Evolutionary conservation across 306 rosid genomes (phyloP), one percentile per base, ranked within the genome.

Genomic region (Gynostemma pentaphyllum): DNA sequence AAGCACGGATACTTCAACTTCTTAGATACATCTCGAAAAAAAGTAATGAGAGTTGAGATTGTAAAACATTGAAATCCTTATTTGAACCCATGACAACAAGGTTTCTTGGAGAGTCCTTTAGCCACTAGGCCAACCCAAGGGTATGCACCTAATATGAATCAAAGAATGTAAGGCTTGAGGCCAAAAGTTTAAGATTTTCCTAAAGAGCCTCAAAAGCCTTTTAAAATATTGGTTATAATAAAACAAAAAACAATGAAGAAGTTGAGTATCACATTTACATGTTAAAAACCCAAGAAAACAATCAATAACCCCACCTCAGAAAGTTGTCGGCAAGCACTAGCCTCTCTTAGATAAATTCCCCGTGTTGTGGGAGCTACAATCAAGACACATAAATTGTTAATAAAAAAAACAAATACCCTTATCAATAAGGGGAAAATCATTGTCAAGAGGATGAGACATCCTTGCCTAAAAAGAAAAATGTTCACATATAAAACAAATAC

Each of bases 301-400:
- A 64, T 67, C n/a, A 72, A 71, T 37, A 64, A 49, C 72, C 81
- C 74, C 68, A 92, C 99, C 99, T 92, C 99, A 15, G 88, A 80
- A 63, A 79, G 71, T 61, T 86, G 85, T 51, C 10, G 82, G 66
- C 86, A 88, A 77, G 85, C 79, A 81, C 88, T 69, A 57, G 88
- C 83, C 85, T 92, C 96, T 79, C 99, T 86, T 41, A 92, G 74
- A 74, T 92, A 92, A 79, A 92, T 92, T 70, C 99, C 99, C 34
- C 96, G 85, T 57, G 85, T 74, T 40, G 75, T 76, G 66, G 94
- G 88, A 76, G 65, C 96, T 92, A 84, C 65, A 76, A 69, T 74
- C 41, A 69, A 70, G 28, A 32, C 28, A 55, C 55, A 76, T 72
- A 66, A 30, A 15, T 41, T 8, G 22, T 30, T 28, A 64, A 22